Base-by-base conservation (phyloP, 768 basidiomycete species). In the Myochromella boudieri region DNA sequence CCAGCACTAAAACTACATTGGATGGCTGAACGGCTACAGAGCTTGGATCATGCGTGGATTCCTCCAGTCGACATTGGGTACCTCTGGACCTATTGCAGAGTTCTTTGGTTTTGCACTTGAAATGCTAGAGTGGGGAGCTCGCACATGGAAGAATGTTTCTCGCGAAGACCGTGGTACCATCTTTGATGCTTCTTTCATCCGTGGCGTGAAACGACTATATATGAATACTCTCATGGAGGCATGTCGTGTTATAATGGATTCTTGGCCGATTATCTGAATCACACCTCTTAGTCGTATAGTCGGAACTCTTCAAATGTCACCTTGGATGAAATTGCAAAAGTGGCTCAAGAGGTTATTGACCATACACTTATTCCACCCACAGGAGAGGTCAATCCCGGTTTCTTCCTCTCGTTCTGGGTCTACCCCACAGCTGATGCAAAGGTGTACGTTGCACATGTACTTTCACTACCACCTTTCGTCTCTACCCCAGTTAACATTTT, bases 111-210 rank as follows among this genome's bases (percentile, higher is more conserved):
- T 63, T 6, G 68, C 67, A 4, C 43, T 75, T 15, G 70, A 74
- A 11, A 49, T 77, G 14, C 58, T 78, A 3, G 59, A 71, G 25
- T 74, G 75, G 70, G 77, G 78, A 17, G 44, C 57, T 3, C 52
- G 56, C 20, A 42, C 51, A 6, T 78, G 74, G 70, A 54, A 64
- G 26, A 54, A 76, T 48, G 69, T 78, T 6, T 52, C 68, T 1
- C 46, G 29, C 18, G 52, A 64, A n/a, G 65, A 71, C 14, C 59
- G 71, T 11, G 77, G 77, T 3, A 59, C 56, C 8, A 67, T 80
- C 10, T 80, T 80, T 42, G 63, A 69, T 22, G 34, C 44, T 2
- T 66, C 67, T 4, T 76, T 76, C 52, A 54, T 77, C 8, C 66
- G 72, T 21, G 75, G 70, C 4, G 65, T 75, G n/a, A 68, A 62